A percentile compares a stretch with the other conserved stretches of the same genome.
These are phyloP conservation scores for Leucosporidium scottii DNA, from an alignment of 768 basidiomycete species.

Conservation along the genomic window DNA sequence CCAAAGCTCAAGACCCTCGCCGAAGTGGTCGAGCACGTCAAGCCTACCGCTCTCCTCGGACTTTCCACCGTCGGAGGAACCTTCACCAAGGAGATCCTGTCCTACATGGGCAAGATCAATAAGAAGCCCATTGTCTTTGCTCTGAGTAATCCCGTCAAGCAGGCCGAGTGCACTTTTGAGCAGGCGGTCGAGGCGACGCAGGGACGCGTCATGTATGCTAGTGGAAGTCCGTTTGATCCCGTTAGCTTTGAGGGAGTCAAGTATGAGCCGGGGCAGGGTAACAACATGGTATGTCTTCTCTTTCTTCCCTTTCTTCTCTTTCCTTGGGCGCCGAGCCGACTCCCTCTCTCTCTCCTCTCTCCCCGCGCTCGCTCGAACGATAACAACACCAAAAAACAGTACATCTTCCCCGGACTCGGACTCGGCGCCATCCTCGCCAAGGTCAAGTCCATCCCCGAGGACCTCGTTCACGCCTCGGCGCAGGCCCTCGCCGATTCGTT, in stretches of 20 bases:
- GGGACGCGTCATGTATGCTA: slow-evolving; percentile 64
- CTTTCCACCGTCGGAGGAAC: slow-evolving; percentile 79
- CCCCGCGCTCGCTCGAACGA: too few relatives aligned
- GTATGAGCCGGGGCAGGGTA: slow-evolving; percentile 78
- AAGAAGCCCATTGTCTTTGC: slow-evolving; percentile 84
- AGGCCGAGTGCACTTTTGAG: slow-evolving; percentile 63
- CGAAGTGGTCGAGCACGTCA: slow-evolving; percentile 70
- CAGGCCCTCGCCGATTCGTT: slow-evolving; percentile 70
- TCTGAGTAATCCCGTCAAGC: slow-evolving; percentile 64
- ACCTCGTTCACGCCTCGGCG: slow-evolving; percentile 82
- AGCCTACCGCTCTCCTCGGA: slow-evolving; percentile 82
- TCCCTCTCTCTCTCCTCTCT: too few relatives aligned
- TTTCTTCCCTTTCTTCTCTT: too few relatives aligned
- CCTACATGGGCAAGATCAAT: slow-evolving; percentile 71
- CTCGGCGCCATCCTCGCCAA: slow-evolving; percentile 67
- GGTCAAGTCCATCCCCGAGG: slow-evolving; percentile 62
- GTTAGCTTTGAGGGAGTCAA: slow-evolving; percentile 53
- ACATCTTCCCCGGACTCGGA: slow-evolving; percentile 45
- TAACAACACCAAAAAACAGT: too few relatives aligned
- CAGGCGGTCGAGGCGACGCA: slow-evolving; percentile 65
- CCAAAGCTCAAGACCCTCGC: slow-evolving; percentile 65
- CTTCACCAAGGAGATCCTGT: slow-evolving; percentile 64
- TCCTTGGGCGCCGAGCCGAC: too few relatives aligned
- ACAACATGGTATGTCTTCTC: slow-evolving; percentile 84
- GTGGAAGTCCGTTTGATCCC: slow-evolving; percentile 75